phyloP scores from a whole-genome alignment of 768 basidiomycete genomes.

The Polyporus arcularius region DNA sequence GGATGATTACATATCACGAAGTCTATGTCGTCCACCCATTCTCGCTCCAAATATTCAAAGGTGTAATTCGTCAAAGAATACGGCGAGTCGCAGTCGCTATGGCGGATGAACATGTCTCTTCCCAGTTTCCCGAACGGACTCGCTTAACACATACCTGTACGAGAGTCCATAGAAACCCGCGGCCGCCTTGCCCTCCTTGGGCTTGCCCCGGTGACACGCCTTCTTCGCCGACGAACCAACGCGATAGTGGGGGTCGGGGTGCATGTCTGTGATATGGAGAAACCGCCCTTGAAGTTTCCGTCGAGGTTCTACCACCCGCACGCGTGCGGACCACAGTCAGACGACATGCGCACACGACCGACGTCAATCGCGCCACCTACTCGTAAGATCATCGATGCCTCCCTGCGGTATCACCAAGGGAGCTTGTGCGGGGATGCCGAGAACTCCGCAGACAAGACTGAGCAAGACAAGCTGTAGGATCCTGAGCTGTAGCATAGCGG shows the following conservation, averaged over 20 bases:
- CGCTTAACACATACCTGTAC: conserved; percentile 51
- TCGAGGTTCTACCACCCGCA: conserved; percentile 12
- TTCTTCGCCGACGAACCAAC: conserved; percentile 52
- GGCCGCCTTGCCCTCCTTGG: conserved; percentile 51
- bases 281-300: conserved; percentile 70
- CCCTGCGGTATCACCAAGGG: conserved; percentile 35
- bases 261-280: conserved; percentile 82
- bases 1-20: conserved; percentile 76
- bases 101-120: not conserved
- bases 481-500: conserved; percentile 23
- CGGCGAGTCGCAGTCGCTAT: conserved; percentile 81
- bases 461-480: conserved; percentile 28
- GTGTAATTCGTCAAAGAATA: conserved; percentile 78
- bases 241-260: conserved; percentile 73
- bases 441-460: conserved; percentile 26
- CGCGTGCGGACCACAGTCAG: conserved; percentile 15
- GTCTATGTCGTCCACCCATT: conserved; percentile 84
- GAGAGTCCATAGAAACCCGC: conserved; percentile 70
- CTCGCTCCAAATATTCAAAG: conserved; percentile 73
- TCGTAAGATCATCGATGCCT: conserved; percentile 34
- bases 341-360: conserved; percentile 12
- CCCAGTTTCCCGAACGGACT: not conserved
- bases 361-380: not conserved
- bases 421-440: conserved; percentile 43
- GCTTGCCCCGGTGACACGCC: conserved; percentile 66